Evolutionary conservation across 805 yeast genomes (phyloP).

Genomic region (Wickerhamiella sorbophila): DNA sequence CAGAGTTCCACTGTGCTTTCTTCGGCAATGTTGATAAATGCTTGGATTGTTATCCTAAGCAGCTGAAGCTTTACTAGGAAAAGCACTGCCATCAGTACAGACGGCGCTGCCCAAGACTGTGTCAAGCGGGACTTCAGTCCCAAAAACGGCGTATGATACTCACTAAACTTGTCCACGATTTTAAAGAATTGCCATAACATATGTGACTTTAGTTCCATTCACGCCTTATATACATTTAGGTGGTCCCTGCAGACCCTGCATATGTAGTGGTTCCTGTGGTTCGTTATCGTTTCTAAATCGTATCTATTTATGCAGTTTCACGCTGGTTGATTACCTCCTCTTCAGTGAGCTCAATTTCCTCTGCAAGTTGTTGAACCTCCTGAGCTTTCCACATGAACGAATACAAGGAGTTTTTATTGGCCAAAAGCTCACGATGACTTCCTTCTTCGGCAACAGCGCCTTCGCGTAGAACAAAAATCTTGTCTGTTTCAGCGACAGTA

Average conservation of each 20-base stretch:
- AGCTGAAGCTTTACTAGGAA: conserved; percentile 46
- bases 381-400: conserved; percentile 82
- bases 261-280: too few species aligned
- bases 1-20: conserved; percentile 33
- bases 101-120: conserved; percentile 38
- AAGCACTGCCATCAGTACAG: conserved; percentile 41
- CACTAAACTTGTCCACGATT: neutral
- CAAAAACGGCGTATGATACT: conserved; percentile 16
- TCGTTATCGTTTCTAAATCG: too few species aligned
- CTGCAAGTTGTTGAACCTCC: conserved; percentile 43
- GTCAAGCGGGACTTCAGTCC: conserved; percentile 23
- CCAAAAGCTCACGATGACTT: conserved; percentile 50
- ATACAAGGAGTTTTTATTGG: conserved; percentile 46
- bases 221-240: too few species aligned
- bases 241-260: too few species aligned
- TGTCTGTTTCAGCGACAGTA: conserved; percentile 86
- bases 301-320: too few species aligned
- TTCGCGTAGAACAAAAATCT: conserved; percentile 68
- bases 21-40: conserved; percentile 31
- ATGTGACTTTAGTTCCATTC: too few species aligned
- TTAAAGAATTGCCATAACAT: too few species aligned
- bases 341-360: too few species aligned
- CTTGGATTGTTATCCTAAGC: conserved; percentile 35
- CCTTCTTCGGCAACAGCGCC: conserved; percentile 86
- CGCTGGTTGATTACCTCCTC: too few species aligned